Evolutionary conservation across 164 flowering plant species (phyloP).

Genomic region (Hamamelis virginiana): DNA sequence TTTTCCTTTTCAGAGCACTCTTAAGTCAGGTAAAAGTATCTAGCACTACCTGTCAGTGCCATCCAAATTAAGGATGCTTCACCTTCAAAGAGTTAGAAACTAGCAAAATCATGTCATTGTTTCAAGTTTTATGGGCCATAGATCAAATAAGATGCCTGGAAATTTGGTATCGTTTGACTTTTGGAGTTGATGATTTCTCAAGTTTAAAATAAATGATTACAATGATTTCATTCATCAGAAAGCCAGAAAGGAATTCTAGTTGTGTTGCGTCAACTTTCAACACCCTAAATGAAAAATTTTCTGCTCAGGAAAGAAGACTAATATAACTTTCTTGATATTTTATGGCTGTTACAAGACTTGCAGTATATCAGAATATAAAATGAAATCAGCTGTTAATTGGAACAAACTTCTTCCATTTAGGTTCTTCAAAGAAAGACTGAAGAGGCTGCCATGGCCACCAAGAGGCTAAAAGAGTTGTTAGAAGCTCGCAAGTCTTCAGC

Average conservation of each 20-base stretch:
- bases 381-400: not conserved
- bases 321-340: too few relatives aligned
- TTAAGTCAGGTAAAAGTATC: not conserved
- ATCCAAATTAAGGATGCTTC: not conserved
- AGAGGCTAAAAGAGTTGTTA: slow-evolving; percentile 90
- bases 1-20: not conserved
- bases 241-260: too few relatives aligned
- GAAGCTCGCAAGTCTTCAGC: slow-evolving; percentile 88
- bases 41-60: not conserved
- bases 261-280: not conserved
- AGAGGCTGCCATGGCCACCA: slow-evolving; percentile 99
- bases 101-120: too few relatives aligned
- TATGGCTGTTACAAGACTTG: not conserved
- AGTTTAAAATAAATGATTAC: not conserved
- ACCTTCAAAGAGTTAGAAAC: not conserved
- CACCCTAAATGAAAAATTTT: not conserved
- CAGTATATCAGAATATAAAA: not conserved
- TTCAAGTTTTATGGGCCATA: too few relatives aligned
- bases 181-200: not conserved
- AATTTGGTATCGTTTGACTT: not conserved
- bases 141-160: not conserved
- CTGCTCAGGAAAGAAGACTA: not conserved
- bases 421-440: slow-evolving; percentile 98
- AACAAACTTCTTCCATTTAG: slow-evolving; percentile 33
- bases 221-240: not conserved